Base-by-base conservation (phyloP, 495 filamentous ascomycete genomes). In the Alectoria sarmentosa region DNA sequence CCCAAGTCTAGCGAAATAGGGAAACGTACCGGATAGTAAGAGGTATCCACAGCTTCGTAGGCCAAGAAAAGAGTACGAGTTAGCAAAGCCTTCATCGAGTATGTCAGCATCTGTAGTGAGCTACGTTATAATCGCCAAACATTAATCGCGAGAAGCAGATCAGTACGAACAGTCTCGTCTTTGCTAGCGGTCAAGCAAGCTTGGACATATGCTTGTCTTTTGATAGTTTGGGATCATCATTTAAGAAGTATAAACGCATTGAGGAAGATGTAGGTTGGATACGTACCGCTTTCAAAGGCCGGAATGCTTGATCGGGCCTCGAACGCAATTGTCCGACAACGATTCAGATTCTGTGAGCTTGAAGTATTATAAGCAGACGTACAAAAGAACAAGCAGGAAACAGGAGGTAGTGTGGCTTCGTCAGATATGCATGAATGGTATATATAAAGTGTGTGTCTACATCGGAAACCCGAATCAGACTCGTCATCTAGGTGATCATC, bases 191-290 rank as follows among this genome's bases (percentile, higher is more conserved):
- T 66, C 37, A 72, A 69, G 73, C 77, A 71, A 69, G 71, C 80
- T 83, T 74, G 78, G 81, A 83, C 81, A 83, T 83, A 83, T 83
- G 81, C 81, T 83, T 83, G 81, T 82, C 81, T 78, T 82, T 76
- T 67, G 61, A 70, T 72, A 74, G 59, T 69, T 76, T 81, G 76
- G 73, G 73, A 70, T 83, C 80, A 82, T 83, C 81, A 83, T 76
- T 59, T 65, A 62, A 69, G 57, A 26, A 59, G 58, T 13, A 58
- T 56, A 39, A 58, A 56, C 17, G 48, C 37, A 67, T 63, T 30
- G 37, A 56, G 56, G 64, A 64, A 60, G 38, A 23, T 37, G 21
- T 10, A 42, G 8, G 37, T 5, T 10, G 28, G 23, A 1, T 26
- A 64, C 54, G 21, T 64, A 64, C 62, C 38, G 32, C 14, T 42